These are phyloP conservation scores for Tylopilus cervinicoccineus DNA, from an alignment of 768 basidiomycete species.

Conservation along the genomic window DNA sequence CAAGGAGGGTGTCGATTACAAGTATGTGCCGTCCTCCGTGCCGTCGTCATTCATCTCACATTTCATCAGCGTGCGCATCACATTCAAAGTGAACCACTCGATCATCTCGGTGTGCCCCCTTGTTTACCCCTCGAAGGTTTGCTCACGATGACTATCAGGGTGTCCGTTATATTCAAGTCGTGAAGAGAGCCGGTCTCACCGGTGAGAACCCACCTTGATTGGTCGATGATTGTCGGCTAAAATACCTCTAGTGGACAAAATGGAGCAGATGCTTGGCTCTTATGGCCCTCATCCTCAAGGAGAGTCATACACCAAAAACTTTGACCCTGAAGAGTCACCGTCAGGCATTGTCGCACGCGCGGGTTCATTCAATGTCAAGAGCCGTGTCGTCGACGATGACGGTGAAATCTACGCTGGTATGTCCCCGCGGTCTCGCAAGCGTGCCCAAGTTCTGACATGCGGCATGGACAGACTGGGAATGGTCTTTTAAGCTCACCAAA, in stretches of 20 bases:
- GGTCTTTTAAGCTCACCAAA: conserved; percentile 89
- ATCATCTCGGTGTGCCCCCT: conserved; percentile 66
- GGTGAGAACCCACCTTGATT: conserved; percentile 40
- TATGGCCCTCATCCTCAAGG: conserved; percentile 73
- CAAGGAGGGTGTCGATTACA: conserved; percentile 88
- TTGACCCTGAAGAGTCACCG: conserved; percentile 67
- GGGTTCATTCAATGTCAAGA: conserved; percentile 73
- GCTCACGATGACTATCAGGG: conserved; percentile 45
- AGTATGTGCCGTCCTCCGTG: conserved; percentile 38
- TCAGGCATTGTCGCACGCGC: conserved; percentile 82
- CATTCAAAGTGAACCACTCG: conserved; percentile 84
- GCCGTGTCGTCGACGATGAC: conserved; percentile 88
- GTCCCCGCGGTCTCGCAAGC: conserved; percentile 20
- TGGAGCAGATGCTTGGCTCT: conserved; percentile 93
- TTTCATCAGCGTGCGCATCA: conserved; percentile 62
- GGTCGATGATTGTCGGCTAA: conserved; percentile 1
- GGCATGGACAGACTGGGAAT: conserved; percentile 37
- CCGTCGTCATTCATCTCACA: conserved; percentile 2
- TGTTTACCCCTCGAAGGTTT: background rate
- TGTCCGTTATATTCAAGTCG: conserved; percentile 84
- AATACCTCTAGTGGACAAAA: conserved; percentile 68
- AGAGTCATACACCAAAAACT: conserved; percentile 69
- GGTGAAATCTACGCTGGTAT: conserved; percentile 72
- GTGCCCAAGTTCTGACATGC: conserved; percentile 7
- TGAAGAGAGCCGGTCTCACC: conserved; percentile 72